Evolutionary conservation across 2,329 filamentous ascomycete genomes (phyloP).

Genomic region (Zymoseptoria brevis): DNA sequence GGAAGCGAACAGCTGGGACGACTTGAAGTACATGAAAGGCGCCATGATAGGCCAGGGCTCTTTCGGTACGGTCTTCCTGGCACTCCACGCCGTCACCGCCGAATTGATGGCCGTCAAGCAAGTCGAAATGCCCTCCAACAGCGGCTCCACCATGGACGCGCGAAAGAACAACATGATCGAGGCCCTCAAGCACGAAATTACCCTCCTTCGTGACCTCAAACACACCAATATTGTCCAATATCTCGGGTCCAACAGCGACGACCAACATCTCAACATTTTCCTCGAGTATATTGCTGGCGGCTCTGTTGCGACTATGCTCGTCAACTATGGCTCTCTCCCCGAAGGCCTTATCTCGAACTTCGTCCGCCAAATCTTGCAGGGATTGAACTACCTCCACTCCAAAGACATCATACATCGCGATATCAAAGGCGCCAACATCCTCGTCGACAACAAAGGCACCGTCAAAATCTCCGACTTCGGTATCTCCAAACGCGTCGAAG

Average conservation of each 20-base stretch:
- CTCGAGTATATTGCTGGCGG: constrained; percentile 97
- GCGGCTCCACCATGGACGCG: constrained; percentile 68
- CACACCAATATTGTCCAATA: constrained; percentile 98
- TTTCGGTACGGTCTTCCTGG: constrained; percentile 91
- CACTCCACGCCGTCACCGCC: constrained; percentile 88
- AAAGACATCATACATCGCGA: constrained; percentile 96
- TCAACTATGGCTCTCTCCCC: constrained; percentile 91
- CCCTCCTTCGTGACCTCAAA: constrained; percentile 82
- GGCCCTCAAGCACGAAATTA: constrained; percentile 92
- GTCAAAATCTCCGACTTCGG: constrained; percentile 99
- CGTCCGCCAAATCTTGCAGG: constrained; percentile 87
- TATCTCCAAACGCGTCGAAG: constrained; percentile 95
- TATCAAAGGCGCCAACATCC: constrained; percentile 97
- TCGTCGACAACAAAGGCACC: constrained; percentile 96
- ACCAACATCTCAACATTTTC: constrained; percentile 96
- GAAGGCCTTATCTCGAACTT: constrained; percentile 94
- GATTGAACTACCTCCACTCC: constrained; percentile 86
- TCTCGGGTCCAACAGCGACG: constrained; percentile 85
- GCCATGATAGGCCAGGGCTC: constrained; percentile 94
- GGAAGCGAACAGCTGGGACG: constrained; percentile 86
- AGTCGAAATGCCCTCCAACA: constrained; percentile 79
- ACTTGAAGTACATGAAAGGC: constrained; percentile 99
- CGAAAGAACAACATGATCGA: constrained; percentile 98
- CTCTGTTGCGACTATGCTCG: constrained; percentile 96
- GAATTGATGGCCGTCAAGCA: constrained; percentile 98